phyloP scores from a whole-genome alignment of 148 eudicot genomes.

The Rhododendron vialii region DNA sequence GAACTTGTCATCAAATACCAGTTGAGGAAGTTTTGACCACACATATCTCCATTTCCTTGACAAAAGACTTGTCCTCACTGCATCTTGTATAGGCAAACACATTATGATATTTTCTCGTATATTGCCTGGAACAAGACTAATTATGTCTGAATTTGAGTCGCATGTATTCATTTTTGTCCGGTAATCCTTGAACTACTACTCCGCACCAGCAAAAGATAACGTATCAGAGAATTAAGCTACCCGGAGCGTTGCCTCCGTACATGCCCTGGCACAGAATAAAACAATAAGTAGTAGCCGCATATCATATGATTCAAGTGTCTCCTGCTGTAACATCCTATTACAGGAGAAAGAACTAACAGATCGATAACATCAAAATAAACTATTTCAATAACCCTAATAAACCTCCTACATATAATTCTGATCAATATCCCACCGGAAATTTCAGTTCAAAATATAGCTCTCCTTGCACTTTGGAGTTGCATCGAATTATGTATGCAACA shows the following conservation, averaged over 20 bases:
- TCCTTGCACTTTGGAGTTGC: too few relatives aligned
- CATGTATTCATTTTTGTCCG: not conserved
- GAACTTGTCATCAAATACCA: constrained; percentile 11
- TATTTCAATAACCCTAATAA: too few relatives aligned
- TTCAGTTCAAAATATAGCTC: too few relatives aligned
- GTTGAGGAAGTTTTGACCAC: constrained; percentile 14
- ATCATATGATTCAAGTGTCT: too few relatives aligned
- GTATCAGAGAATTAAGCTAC: not conserved
- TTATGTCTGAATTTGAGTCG: not conserved
- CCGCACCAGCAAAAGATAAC: not conserved
- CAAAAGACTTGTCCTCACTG: constrained; percentile 15
- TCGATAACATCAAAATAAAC: too few relatives aligned
- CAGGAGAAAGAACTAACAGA: too few relatives aligned
- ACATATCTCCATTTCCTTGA: constrained; percentile 7
- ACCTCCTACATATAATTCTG: too few relatives aligned
- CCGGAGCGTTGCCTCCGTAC: not conserved
- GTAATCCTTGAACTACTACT: not conserved
- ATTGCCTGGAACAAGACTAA: not conserved
- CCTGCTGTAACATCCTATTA: too few relatives aligned
- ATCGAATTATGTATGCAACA: too few relatives aligned
- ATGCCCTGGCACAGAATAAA: too few relatives aligned
- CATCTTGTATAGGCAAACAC: constrained; percentile 8
- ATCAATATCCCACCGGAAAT: too few relatives aligned
- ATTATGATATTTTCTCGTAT: not conserved
- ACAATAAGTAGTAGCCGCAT: too few relatives aligned